Conservation (phyloP, 129 eudicot species). For the Flaveria robusta region DNA sequence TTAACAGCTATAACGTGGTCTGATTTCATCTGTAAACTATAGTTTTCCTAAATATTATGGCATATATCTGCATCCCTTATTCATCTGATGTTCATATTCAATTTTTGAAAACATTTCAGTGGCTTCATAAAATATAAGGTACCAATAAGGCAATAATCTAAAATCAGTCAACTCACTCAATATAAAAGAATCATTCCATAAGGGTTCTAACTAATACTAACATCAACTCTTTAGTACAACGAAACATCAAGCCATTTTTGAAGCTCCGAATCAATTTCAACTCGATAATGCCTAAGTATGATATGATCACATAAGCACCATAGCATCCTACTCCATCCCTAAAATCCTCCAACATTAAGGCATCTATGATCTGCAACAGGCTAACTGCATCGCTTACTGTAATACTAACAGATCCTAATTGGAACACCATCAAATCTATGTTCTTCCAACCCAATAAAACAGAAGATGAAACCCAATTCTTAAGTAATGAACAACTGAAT, state of each 20-base stretch:
- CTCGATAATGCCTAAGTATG: not conserved
- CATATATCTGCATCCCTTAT: not conserved
- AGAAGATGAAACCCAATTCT: no score
- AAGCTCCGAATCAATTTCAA: not conserved
- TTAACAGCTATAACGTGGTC: not conserved
- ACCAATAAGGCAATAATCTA: not conserved
- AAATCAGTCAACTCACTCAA: not conserved
- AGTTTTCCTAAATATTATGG: not conserved
- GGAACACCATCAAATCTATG: no score
- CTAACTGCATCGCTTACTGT: not conserved
- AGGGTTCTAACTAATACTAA: constrained; percentile 2
- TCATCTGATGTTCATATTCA: not conserved
- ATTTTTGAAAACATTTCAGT: not conserved
- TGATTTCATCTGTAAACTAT: not conserved
- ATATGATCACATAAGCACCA: constrained; percentile 15
- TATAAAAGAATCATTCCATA: not conserved
- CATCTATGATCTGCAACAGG: no score
- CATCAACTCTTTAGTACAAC: not conserved
- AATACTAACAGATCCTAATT: not conserved
- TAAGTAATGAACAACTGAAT: no score
- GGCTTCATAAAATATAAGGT: not conserved
- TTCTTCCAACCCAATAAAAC: no score
- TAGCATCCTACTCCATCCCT: constrained; percentile 13
- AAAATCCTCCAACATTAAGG: not conserved
- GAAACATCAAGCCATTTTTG: not conserved